These are phyloP conservation scores for Flaveria linearis DNA, from an alignment of 129 eudicot species.

Conservation along the genomic window DNA sequence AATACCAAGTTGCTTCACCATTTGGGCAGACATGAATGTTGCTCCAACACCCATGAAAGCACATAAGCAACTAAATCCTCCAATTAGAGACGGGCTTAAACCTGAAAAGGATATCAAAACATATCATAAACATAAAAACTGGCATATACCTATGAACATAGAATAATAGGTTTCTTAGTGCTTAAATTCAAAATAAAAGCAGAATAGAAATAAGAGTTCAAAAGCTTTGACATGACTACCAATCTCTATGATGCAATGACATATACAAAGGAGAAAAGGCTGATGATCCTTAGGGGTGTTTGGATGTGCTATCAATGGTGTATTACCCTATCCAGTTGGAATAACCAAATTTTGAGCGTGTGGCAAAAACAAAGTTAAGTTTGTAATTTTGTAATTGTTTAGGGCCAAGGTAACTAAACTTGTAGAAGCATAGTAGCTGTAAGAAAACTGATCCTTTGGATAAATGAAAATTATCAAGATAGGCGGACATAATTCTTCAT, in stretches of 20 bases:
- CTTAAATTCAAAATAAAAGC: neutral
- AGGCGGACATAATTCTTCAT: neutral
- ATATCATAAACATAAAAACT: constrained; percentile 5
- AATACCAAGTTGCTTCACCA: constrained; percentile 74
- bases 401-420: neutral
- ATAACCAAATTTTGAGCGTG: neutral
- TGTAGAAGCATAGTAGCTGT: constrained; percentile 2
- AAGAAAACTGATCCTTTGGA: neutral
- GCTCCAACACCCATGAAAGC: constrained; percentile 99
- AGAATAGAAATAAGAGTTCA: neutral
- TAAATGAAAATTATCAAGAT: neutral
- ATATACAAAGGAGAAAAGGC: neutral
- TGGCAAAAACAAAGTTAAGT: neutral
- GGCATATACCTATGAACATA: neutral
- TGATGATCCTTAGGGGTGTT: neutral
- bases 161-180: neutral
- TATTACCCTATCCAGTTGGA: neutral
- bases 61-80: constrained; percentile 93
- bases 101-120: constrained; percentile 49
- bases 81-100: constrained; percentile 85
- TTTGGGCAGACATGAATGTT: constrained; percentile 79
- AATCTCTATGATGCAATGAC: neutral
- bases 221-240: neutral
- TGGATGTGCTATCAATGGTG: neutral
- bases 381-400: neutral